Percentiles rank a stretch among this genome's conserved stretches.
These are phyloP conservation scores for Neotropicomus parvogracilis DNA, from an alignment of 1,284 basidiomycete species.

Conservation along the genomic window DNA sequence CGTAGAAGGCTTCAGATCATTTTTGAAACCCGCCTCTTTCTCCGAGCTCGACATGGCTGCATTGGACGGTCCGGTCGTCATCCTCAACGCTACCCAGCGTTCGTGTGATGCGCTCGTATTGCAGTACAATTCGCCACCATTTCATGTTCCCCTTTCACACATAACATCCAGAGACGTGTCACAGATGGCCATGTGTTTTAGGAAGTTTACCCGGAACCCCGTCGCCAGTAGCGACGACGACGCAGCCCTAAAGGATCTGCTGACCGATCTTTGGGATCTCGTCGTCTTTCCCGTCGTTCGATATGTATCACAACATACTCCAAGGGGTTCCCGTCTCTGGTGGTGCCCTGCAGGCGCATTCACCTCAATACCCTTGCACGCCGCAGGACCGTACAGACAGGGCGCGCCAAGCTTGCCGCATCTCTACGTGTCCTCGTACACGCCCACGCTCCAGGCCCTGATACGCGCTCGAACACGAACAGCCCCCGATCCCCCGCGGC, in stretches of 20 bases:
- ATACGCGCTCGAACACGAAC: constrained; percentile 15
- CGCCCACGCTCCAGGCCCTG: constrained; percentile 35
- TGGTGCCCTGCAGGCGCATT: constrained; percentile 42
- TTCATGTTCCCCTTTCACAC: constrained; percentile 21
- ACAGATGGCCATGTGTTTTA: constrained; percentile 21
- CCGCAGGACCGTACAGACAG: constrained; percentile 30
- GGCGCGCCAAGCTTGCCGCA: constrained; percentile 24
- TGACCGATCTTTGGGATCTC: constrained; percentile 16
- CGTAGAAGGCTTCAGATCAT: constrained; percentile 28
- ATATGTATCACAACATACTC: constrained; percentile 13
- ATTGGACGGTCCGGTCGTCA: constrained; percentile 36
- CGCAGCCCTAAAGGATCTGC: constrained; percentile 5
- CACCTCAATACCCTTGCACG: constrained; percentile 39
- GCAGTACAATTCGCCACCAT: constrained; percentile 8
- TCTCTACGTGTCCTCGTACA: constrained; percentile 39
- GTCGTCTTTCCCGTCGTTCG: constrained; percentile 34
- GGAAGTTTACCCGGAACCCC: constrained; percentile 9
- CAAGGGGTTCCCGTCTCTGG: constrained; percentile 37
- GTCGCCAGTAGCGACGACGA: neutral
- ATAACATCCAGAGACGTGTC: constrained; percentile 18
- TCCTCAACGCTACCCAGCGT: constrained; percentile 24
- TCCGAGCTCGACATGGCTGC: constrained; percentile 29
- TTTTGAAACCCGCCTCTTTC: constrained; percentile 26
- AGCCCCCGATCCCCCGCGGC: neutral
- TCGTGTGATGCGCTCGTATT: constrained; percentile 32